phyloP scores from a whole-genome alignment of 75 land plant species.

The Pinus tabuliformis region DNA sequence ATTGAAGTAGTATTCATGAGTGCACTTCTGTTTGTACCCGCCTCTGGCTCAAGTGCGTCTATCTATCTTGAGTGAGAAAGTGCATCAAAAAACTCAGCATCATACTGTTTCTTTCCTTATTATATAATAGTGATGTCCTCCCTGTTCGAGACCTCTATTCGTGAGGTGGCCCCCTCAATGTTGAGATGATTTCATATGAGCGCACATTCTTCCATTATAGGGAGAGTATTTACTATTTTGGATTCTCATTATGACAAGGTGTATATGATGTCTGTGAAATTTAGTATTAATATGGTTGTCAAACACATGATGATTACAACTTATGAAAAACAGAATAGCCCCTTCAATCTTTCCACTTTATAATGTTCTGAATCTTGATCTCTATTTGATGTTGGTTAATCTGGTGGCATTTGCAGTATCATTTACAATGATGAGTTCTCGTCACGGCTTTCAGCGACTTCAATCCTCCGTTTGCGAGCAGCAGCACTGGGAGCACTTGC shows the following conservation, averaged over 20 bases:
- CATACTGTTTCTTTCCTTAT: too few species aligned
- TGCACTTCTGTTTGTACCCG: too few species aligned
- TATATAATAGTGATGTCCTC: too few species aligned
- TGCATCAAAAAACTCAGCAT: too few species aligned
- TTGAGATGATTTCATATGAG: neutral
- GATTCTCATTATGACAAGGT: neutral
- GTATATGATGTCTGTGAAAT: neutral
- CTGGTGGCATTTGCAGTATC: constrained; percentile 60
- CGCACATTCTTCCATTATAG: neutral
- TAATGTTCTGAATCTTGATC: neutral
- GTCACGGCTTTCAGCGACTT: constrained; percentile 73
- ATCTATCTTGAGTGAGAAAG: too few species aligned
- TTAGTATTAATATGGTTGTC: neutral
- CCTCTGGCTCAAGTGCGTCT: too few species aligned
- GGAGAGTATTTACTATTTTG: neutral
- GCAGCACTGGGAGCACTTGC: constrained; percentile 71
- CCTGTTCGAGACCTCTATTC: too few species aligned
- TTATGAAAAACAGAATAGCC: neutral
- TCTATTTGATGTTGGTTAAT: neutral
- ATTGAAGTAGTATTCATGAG: too few species aligned
- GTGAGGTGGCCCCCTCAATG: too few species aligned
- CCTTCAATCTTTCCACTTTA: neutral
- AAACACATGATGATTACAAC: neutral
- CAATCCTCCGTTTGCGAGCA: constrained; percentile 75
- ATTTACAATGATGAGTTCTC: constrained; percentile 88